Evolutionary conservation across 208 protist species (phyloP).

Genomic region (Phytomonas francai): DNA sequence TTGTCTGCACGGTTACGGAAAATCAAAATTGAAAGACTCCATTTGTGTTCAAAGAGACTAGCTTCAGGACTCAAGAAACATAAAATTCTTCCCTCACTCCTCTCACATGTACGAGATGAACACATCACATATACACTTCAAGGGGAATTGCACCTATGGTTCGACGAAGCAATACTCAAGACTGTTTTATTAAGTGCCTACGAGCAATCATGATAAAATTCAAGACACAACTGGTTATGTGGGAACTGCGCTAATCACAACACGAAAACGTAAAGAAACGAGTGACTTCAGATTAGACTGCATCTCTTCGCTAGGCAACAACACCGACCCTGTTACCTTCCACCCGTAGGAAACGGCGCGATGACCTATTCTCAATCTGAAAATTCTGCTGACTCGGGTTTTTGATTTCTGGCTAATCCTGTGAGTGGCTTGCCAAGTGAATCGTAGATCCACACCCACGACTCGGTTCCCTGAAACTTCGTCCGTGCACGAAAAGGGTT

Average conservation of each 20-base stretch:
- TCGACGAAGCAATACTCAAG: neutral
- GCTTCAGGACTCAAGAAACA: neutral
- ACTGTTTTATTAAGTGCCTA: neutral
- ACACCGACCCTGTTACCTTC: neutral
- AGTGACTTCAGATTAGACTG: neutral
- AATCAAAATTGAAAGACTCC: neutral
- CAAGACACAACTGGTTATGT: neutral
- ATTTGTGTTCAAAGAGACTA: neutral
- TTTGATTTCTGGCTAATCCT: slow-evolving; percentile 36
- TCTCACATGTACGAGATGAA: neutral
- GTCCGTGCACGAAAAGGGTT: slow-evolving; percentile 1
- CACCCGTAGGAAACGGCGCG: neutral
- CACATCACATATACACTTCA: neutral
- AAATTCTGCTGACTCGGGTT: slow-evolving; percentile 3
- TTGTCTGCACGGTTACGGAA: neutral
- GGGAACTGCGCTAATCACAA: neutral
- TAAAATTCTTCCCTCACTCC: neutral
- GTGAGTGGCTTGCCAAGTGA: slow-evolving; percentile 42
- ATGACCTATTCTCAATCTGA: neutral
- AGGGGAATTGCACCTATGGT: neutral
- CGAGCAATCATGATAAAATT: neutral
- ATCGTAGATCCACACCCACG: slow-evolving; percentile 56
- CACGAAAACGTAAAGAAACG: neutral
- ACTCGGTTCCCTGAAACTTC: slow-evolving; percentile 16
- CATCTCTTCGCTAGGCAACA: neutral